Evolutionary conservation across 257 asterid species (phyloP), one percentile per base, ranked within the genome.

Genomic region (Solanum chaucha): DNA sequence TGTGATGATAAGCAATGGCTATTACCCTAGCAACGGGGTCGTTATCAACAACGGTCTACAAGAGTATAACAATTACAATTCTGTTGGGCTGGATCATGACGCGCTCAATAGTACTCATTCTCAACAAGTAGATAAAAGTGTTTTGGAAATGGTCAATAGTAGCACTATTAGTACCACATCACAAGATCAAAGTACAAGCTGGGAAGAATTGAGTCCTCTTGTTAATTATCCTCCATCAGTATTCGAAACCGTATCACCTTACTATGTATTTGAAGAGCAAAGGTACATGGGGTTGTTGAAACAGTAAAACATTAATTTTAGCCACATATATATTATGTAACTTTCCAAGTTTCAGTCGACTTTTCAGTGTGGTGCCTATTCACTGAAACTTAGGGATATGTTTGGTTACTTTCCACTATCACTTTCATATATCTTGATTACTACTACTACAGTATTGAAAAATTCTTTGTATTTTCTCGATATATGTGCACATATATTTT

Each of bases 181-280:
- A 55, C 90, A 87, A 22, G 93, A 90, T 70, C 85, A 26, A 40
- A 81, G 87, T 84, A 87, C 90, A 10, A 87, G 90, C 86, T 90
- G 92, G 89, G 92, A 87, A 74, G 92, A 90, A 44, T 44, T 84
- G 19, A 90, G 55, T 44, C 77, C 90, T 64, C 87, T 82, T 36
- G 26, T 83, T 44, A 48, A 41, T 46, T 85, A 86, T 72, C 86
- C 91, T 72, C 88, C 89, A 5, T 36, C 71, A 71, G 30, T 87
- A 14, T 72, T 85, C 83, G 88, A 88, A 84, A 41, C 78, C 58
- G 36, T 81, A 81, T 81, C 85, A 61, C 28, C 82, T 34, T 46
- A 81, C 67, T 68, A 71, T 64, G 51, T 91, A 84, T 28, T 81
- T 48, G 68, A 81, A 81, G 85, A 81, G 85, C 65, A 40, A 81